Percentiles rank a stretch among this genome's conserved stretches.
These are phyloP conservation scores for Celoporthe dispersa DNA, from an alignment of 2,329 filamentous ascomycete species.

Conservation along the genomic window DNA sequence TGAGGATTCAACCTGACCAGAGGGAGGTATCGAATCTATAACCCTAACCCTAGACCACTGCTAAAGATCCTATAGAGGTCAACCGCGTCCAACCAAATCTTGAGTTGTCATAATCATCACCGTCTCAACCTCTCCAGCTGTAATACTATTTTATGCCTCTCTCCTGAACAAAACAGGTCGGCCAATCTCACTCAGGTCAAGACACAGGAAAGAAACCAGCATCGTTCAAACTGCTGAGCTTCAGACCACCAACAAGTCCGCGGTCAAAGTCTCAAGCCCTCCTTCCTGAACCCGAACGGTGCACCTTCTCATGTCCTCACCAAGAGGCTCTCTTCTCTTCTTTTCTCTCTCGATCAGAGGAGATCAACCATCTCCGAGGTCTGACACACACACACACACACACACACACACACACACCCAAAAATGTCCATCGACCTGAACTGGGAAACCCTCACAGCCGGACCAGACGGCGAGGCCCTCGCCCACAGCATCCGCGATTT, in stretches of 20 bases:
- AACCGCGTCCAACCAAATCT: neutral
- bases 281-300: neutral
- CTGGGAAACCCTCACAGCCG: conserved; percentile 90
- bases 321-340: no score
- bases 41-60: neutral
- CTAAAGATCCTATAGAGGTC: neutral
- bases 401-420: no score
- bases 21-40: no score
- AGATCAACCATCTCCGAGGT: no score
- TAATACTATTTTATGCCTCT: neutral
- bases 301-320: neutral
- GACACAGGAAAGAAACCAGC: neutral
- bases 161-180: neutral
- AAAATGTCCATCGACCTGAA: conserved; percentile 96
- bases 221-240: neutral
- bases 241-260: neutral
- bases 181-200: neutral
- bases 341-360: neutral
- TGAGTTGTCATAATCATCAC: neutral
- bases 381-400: no score
- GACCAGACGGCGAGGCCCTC: conserved; percentile 82
- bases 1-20: neutral
- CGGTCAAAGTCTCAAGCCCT: neutral
- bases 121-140: neutral
- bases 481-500: conserved; percentile 89